Evolutionary conservation across 371 early-diverging fungal species (phyloP), one percentile per base, ranked within the genome.

Genomic region (Saksenaea vasiformis): DNA sequence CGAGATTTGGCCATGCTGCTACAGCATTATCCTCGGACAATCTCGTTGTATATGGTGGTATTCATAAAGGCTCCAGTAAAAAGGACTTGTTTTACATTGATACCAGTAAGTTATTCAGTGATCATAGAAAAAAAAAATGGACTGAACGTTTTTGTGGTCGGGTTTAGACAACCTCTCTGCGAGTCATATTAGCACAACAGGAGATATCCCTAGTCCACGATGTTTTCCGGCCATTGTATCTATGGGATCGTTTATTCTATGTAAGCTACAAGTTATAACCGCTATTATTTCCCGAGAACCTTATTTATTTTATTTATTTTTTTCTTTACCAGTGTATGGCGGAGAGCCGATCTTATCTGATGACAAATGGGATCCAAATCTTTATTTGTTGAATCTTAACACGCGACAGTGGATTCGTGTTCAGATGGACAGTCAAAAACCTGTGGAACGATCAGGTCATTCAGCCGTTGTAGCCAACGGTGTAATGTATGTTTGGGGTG

Each of bases 401-500:
- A 71, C 71, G 39, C 77, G 73, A 59, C 82, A 82, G 60, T 88
- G 89, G 89, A 73, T 67, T 41, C 72, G 74, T n/a, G 68, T 83
- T 19, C 66, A 67, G 5, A 81, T 90, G 71, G 84, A 85, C 39
- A 89, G 89, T 10, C 73, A 71, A 38, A 62, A 77, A 36, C 88
- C 90, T 31, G 65, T 68, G 13, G 91, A 90, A 35, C 85, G 92
- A 63, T 85, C 83, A 64, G 88, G 89, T 26, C 92, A 92, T 70
- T 72, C 89, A 11, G 85, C 86, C 5, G 83, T 85, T 41, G 76
- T 84, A 22, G 73, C 83, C 26, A 88, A 89, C 8, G 85, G 87
- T 22, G 79, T 83, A 34, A 83, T 92, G 76, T 90, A 86, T 62
- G 75, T 92, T 55, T 87, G 86, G 74, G 91, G 93, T 60, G 93